phyloP scores from a whole-genome alignment of 108 stramenopile species.

The Nitzschia sp. region DNA sequence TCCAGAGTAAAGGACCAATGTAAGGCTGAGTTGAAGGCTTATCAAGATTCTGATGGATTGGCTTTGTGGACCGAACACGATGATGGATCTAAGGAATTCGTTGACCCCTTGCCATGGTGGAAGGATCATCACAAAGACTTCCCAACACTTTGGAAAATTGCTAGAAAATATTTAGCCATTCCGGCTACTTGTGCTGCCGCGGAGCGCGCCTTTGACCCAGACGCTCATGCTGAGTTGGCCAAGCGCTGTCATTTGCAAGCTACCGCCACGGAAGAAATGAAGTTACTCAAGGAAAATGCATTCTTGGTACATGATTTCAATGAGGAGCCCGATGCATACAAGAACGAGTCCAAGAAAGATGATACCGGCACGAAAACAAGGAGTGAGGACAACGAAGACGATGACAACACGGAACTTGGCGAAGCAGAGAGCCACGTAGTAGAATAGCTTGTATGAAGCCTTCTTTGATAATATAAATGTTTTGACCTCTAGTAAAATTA shows the following conservation, averaged over 20 bases:
- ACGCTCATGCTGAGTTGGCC: neutral
- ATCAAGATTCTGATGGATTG: neutral
- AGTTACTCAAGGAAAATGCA: conserved; percentile 13
- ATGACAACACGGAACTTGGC: neutral
- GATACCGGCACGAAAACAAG: neutral
- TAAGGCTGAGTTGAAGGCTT: neutral
- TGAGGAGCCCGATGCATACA: neutral
- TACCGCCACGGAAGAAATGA: neutral
- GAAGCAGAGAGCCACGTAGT: neutral
- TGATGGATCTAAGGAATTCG: conserved; percentile 6
- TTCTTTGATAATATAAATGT: neutral
- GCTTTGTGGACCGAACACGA: conserved; percentile 4
- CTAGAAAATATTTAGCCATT: conserved; percentile 5
- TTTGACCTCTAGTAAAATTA: neutral
- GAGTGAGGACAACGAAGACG: neutral
- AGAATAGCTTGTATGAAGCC: too few relatives aligned
- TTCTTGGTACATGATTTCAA: neutral
- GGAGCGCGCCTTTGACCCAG: neutral
- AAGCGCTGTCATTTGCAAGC: neutral
- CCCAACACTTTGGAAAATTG: conserved; percentile 3
- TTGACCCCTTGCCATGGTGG: conserved; percentile 9
- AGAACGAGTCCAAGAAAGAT: neutral
- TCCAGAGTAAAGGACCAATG: neutral
- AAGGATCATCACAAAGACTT: neutral
- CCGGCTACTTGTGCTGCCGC: conserved; percentile 3